Evolutionary conservation across 2,329 filamentous ascomycete genomes (phyloP), one percentile per base, ranked within the genome.

Genomic region (Teratosphaeria destructans): DNA sequence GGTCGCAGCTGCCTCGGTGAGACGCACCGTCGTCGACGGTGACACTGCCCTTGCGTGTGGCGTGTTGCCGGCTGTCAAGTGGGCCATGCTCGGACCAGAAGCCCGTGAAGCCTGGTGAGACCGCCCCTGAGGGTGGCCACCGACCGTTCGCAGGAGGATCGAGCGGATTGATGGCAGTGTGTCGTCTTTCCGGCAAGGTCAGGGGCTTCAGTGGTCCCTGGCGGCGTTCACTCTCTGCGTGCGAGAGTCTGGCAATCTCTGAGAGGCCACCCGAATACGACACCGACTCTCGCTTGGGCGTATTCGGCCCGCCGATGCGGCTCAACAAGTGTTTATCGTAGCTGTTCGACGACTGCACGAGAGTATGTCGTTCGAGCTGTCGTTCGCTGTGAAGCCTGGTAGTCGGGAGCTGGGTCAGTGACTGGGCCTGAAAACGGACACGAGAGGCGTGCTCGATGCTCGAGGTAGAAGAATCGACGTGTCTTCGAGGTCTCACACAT

Each of bases 321-420:
- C 82, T 83, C 29, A 86, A 72, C 12, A 85, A 72, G 62, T 83
- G 81, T 69, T 85, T 81, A 67, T 86, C 83, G 71, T 85, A 86
- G 35, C 79, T 81, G 66, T 85, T 81, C 27, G 82, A 84, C 2
- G 82, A 84, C 59, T 77, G 78, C 64, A 82, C 78, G 49, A 84
- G 78, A 54, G 81, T 79, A 62, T 79, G 76, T 63, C 81, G 78
- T 54, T 82, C 83, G 55, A 85, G 77, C 62, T 84, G 80, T 56
- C 77, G 77, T 71, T 85, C 83, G 66, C 82, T 83, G 64, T 83
- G 82, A 59, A 85, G 73, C 68, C 82, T 83, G 69, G 63, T 49
- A 7, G 39, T 11, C 27, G 16, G 16, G 49, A n/a, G 23, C 23
- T 49, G 5, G 7, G 16, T 47, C 34, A 43, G 53, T 49, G 43